phyloP scores from a whole-genome alignment of 495 filamentous ascomycete species.

The Penicillium pancosmium region DNA sequence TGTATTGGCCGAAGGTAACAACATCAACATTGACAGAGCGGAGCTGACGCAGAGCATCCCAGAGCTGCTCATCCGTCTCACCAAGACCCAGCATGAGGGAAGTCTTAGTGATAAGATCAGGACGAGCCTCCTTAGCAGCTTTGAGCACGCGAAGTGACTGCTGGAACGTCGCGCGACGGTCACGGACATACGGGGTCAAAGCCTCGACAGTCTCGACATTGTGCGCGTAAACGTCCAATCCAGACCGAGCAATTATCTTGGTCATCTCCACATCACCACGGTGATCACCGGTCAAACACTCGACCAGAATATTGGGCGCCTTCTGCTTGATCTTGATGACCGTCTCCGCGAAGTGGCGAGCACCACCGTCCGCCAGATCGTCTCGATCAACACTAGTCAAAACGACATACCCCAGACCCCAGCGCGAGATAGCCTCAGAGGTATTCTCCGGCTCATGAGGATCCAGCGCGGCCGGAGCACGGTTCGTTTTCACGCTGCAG shows the following conservation, averaged over 20 bases:
- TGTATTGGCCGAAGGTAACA: conserved; percentile 98
- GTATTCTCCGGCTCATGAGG: conserved; percentile 97
- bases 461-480: conserved; percentile 79
- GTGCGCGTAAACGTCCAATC: conserved; percentile 94
- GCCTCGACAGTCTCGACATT: conserved; percentile 96
- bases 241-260: conserved; percentile 75
- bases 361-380: conserved; percentile 86
- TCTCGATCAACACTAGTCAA: conserved; percentile 92
- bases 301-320: conserved; percentile 82
- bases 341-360: conserved; percentile 90
- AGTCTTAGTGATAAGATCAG: conserved; percentile 90
- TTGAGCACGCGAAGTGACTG: conserved; percentile 81
- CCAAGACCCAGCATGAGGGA: conserved; percentile 95
- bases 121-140: conserved; percentile 74
- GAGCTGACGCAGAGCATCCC: conserved; percentile 77
- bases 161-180: conserved; percentile 86
- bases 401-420: conserved; percentile 96
- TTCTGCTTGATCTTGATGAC: conserved; percentile 93
- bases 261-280: conserved; percentile 83
- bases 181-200: conserved; percentile 84
- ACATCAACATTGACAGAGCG: conserved; percentile 83
- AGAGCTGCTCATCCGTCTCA: conserved; percentile 88
- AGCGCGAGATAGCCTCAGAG: conserved; percentile 86
- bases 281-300: conserved; percentile 92
- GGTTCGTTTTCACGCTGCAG: conserved; percentile 90